Conservation (phyloP, 1,284 basidiomycete genomes). For the Peniophora sp. region DNA sequence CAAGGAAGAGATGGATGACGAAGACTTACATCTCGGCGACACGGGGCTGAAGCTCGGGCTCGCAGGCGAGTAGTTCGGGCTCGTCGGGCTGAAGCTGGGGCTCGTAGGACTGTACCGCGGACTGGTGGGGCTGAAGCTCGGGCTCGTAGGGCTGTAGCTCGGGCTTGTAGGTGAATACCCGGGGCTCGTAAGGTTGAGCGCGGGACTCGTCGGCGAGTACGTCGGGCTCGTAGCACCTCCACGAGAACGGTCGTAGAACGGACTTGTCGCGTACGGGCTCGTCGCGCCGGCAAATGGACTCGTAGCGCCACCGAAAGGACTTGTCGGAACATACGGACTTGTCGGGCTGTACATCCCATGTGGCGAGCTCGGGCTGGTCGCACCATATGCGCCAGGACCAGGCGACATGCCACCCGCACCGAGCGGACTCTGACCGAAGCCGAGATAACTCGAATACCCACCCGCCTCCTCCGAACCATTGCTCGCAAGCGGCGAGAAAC, state of each 20-base stretch:
- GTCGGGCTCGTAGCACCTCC: slow-evolving; percentile 69
- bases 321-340: slow-evolving; percentile 82
- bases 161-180: slow-evolving; percentile 87
- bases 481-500: slow-evolving; percentile 91
- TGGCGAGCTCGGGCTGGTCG: slow-evolving; percentile 68
- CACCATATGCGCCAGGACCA: slow-evolving; percentile 55
- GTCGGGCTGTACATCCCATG: slow-evolving; percentile 79
- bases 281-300: slow-evolving; percentile 65
- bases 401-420: slow-evolving; percentile 77
- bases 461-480: slow-evolving; percentile 79
- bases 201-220: slow-evolving; percentile 81
- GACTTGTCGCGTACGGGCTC: slow-evolving; percentile 73
- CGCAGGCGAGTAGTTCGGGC: slow-evolving; percentile 78
- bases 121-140: slow-evolving; percentile 81
- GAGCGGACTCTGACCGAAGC: slow-evolving; percentile 78
- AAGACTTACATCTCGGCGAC: slow-evolving; percentile 67
- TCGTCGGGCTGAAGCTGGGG: slow-evolving; percentile 81
- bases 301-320: slow-evolving; percentile 73
- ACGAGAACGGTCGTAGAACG: slow-evolving; percentile 64
- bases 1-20: not conserved
- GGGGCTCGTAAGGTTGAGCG: slow-evolving; percentile 73
- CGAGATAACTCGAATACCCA: slow-evolving; percentile 58
- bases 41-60: slow-evolving; percentile 85
- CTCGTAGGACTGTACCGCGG: slow-evolving; percentile 78
- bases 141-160: slow-evolving; percentile 78